Evolutionary conservation across 83 land plant species (phyloP), one percentile per base, ranked within the genome.

Genomic region (Isoetes engelmannii): DNA sequence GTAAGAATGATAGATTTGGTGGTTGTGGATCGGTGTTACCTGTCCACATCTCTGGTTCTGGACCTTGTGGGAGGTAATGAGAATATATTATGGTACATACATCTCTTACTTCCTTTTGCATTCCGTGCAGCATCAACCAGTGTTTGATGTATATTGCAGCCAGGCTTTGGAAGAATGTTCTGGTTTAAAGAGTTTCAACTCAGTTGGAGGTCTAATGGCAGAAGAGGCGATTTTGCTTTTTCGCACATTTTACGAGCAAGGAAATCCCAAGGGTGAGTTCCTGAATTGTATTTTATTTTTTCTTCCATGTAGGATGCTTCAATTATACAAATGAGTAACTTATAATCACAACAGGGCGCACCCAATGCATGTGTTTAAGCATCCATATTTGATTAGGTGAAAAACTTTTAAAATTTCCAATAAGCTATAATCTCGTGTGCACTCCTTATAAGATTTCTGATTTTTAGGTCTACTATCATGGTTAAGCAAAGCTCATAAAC

Each of bases 1-100:
- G 99, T 77, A 63, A 79, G 15, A 95, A 95, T 80, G 99, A 91
- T 50, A 88, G 90, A 64, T 95, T 95, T 81, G 99, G 99, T 51
- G 99, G 99, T 4, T 95, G 99, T 79, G 99, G 99, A 37, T 95
- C 99, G 5, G 74, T 95, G 56, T 72, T 95, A 61, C 71, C 88
- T 3, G 44, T 95, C 56, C 97, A 95, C 81, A 61, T 63, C n/a
- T 57, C 70, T 53, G 76, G 82, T 61, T 71, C 76, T 69, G 77
- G 74, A 9, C 68, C 70, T 46, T 82, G 84, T 63, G 84, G 82
- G 13, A 62, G 63, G 71, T 13, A 12, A 8, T 6, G 56, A 51
- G 8, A 13, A 21, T n/a, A 20, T 5, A 64, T 37, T 37, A 6
- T 20, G n/a, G 42, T 0, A 17, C 13, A 57, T 66, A 49, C 61